Evolutionary conservation across 225 moss, liverwort and hornwort species (phyloP), one percentile per base, ranked within the genome.

Genomic region (Sphagnum tenellum): DNA sequence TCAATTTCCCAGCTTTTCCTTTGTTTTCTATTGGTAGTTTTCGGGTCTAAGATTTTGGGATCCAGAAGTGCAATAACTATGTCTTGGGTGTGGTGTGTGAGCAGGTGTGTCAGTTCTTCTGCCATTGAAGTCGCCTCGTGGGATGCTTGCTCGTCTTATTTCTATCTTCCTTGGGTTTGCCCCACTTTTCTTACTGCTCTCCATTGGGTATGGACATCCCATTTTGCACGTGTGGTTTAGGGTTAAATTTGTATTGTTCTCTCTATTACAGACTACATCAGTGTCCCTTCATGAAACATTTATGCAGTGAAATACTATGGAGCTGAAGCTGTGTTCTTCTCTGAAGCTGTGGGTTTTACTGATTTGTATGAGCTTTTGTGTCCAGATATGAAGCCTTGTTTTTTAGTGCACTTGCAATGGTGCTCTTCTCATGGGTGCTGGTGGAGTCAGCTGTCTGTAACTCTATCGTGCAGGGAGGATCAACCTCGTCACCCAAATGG

Each of bases 311-410:
- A 29, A 29, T 29, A 29, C 29, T 29, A 29, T 29, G 29, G 29
- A 29, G 29, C 2, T 62, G 29, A 29, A 29, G 29, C 29, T 29
- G 29, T 29, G 29, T 29, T 29, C 29, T 29, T 29, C 29, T 29
- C 29, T 29, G 29, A 29, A 29, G 29, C 29, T 29, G 29, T 29
- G 29, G 29, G 29, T 29, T 29, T 29, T 29, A 29, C 29, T 29
- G 29, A 29, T 29, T 29, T 29, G 29, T 29, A 29, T 29, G 29
- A 29, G 29, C 29, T 29, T 29, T 29, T 29, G 5, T 56, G 4
- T 76, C 64, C 87, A 96, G 96, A 64, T 98, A 98, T 59, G 96
- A 98, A 77, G 90, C 90, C 60, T 80, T 98, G 14, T 98, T 98
- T 60, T 98, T 92, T 66, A 89, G 75, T 63, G 90, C 93, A 57